phyloP scores from a whole-genome alignment of 2,329 filamentous ascomycete species.

The Nemania diffusa region DNA sequence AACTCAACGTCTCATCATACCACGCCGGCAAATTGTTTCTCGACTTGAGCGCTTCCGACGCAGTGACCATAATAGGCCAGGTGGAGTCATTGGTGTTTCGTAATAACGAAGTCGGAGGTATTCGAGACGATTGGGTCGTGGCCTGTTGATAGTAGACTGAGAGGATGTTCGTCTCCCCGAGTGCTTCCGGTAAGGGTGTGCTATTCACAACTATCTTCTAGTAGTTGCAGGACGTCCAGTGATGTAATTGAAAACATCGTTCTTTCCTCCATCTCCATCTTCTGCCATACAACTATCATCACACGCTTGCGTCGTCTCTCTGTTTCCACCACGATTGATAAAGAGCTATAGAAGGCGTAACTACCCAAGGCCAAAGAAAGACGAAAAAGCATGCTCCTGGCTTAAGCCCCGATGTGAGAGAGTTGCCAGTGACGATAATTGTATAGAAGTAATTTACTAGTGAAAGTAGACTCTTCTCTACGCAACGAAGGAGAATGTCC shows the following conservation, averaged over 20 bases:
- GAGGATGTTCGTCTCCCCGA: conserved; percentile 13
- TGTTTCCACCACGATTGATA: conserved; percentile 32
- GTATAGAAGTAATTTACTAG: conserved; percentile 31
- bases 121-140: conserved; percentile 19
- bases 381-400: conserved; percentile 28
- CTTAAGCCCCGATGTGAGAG: conserved; percentile 30
- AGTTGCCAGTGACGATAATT: conserved; percentile 31
- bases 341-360: conserved; percentile 28
- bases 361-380: conserved; percentile 31
- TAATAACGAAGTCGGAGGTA: conserved; percentile 20
- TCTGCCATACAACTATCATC: conserved; percentile 27
- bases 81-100: conserved; percentile 14
- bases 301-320: conserved; percentile 28
- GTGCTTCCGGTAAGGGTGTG: conserved; percentile 14
- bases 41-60: conserved; percentile 24
- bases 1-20: conserved; percentile 24
- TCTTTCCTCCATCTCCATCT: conserved; percentile 28
- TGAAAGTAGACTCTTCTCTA: conserved; percentile 32
- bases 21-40: conserved; percentile 25
- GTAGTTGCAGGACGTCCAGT: conserved; percentile 19
- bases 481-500: conserved; percentile 29
- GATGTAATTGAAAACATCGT: conserved; percentile 25
- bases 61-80: conserved; percentile 24
- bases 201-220: conserved; percentile 22
- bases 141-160: conserved; percentile 13